Evolutionary conservation across 2,329 filamentous ascomycete species (phyloP), one percentile per base, ranked within the genome.

Genomic region (Cordyceps javanica): DNA sequence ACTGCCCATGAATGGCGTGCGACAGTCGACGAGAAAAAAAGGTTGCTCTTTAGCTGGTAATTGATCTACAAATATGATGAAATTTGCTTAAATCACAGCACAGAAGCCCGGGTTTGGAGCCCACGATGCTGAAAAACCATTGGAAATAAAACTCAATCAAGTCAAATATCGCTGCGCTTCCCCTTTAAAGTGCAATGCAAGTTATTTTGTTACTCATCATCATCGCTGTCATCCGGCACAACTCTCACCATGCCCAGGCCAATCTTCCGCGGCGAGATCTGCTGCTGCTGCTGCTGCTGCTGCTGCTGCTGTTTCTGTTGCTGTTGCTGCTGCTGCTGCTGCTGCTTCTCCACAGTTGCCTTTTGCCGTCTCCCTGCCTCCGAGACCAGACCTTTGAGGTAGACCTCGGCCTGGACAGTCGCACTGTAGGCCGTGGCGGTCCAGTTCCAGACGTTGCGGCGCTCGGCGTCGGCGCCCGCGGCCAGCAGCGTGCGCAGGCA

Each of bases 391-490:
- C 83, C 84, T 72, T 89, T 90, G 61, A 94, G 86, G 68, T 95
- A 94, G 0, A 91, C 88, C 72, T 95, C 90, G 1, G 90, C 89
- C 68, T 91, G 87, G 8, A 91, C 86, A 0, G 89, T 93, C 14
- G 89, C 85, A 61, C 86, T 90, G 70, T 96, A 96, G 19, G 87
- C 84, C n/a, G 91, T 80, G 0, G 91, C 88, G 1, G 86, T 91
- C 89, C 91, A 95, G 67, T 83, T 87, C 77, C 87, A 90, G 2
- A 84, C 75, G 67, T 96, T 96, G 63, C 80, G 79, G 57, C 82
- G 83, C 56, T 87, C 79, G 0, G 89, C 82, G 63, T 91, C 87
- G 0, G 91, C 90, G 11, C 91, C 91, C 0, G 89, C 89, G 3
- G 88, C 85, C 13, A 96, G 78, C 55, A 96, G 76, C 36, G 91